Percentiles rank a stretch among this genome's conserved stretches.
Evolutionary conservation across 2,329 filamentous ascomycete species (phyloP).

Genomic region (Epichloe sylvatica): DNA sequence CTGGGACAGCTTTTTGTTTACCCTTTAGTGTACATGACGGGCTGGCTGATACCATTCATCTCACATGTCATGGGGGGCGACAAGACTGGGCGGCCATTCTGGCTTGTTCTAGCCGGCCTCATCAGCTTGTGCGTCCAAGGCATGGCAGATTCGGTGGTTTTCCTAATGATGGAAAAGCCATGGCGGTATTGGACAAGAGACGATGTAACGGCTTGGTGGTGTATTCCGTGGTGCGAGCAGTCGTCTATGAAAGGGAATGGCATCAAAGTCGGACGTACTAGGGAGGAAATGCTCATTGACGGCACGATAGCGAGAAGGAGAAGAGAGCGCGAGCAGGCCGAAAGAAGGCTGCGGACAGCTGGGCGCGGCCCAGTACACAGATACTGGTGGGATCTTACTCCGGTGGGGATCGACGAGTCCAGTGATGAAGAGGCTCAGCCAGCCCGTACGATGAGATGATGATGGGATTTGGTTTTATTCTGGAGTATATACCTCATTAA

Average conservation of each 20-base stretch:
- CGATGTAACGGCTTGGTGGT: neutral
- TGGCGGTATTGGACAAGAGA: slow-evolving; percentile 31
- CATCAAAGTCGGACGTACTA: slow-evolving; percentile 27
- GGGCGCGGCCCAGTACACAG: slow-evolving; percentile 7
- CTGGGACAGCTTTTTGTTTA: slow-evolving; percentile 64
- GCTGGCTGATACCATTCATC: slow-evolving; percentile 61
- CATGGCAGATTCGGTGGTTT: slow-evolving; percentile 52
- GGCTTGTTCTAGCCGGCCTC: slow-evolving; percentile 39
- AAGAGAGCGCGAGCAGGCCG: slow-evolving; percentile 32
- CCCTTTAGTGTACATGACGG: slow-evolving; percentile 54
- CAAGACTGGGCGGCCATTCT: slow-evolving; percentile 33
- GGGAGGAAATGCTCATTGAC: slow-evolving; percentile 40
- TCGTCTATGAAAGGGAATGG: slow-evolving; percentile 5
- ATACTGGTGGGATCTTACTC: slow-evolving; percentile 19
- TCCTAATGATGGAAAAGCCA: slow-evolving; percentile 55
- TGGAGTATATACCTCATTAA: neutral
- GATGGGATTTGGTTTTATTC: neutral
- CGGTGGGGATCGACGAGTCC: slow-evolving; percentile 6
- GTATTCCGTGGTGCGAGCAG: neutral
- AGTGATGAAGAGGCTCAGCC: neutral
- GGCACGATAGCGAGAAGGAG: slow-evolving; percentile 32
- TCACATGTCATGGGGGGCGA: slow-evolving; percentile 37
- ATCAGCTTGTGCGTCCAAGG: slow-evolving; percentile 52
- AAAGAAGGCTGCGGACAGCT: slow-evolving; percentile 16
- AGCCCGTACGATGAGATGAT: neutral